A percentile compares a stretch with the other conserved stretches of the same genome.
phyloP scores from a whole-genome alignment of 129 eudicot species.

The Saussurea involucrata region DNA sequence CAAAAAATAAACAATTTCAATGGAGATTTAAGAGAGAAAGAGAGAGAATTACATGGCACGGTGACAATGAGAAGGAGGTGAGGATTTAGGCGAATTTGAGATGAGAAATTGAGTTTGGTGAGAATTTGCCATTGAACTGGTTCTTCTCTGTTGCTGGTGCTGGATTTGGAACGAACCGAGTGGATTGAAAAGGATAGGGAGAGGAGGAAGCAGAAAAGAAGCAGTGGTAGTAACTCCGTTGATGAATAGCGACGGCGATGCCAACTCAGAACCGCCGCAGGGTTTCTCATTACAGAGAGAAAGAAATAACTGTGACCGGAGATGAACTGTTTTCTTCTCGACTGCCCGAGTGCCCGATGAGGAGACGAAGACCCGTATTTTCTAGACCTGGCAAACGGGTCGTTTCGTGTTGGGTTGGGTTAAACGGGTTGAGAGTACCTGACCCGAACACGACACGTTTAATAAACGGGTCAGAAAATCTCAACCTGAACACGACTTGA shows the following conservation, averaged over 20 bases:
- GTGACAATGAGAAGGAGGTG: slow-evolving; percentile 67
- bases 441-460: too few relatives aligned
- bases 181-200: slow-evolving; percentile 19
- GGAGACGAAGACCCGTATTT: too few relatives aligned
- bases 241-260: slow-evolving; percentile 18
- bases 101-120: slow-evolving; percentile 66
- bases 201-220: slow-evolving; percentile 8
- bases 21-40: background rate
- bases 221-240: slow-evolving; percentile 9
- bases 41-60: slow-evolving; percentile 88
- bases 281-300: slow-evolving; percentile 25
- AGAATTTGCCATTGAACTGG: slow-evolving; percentile 63
- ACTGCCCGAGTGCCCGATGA: too few relatives aligned
- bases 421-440: too few relatives aligned
- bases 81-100: slow-evolving; percentile 73
- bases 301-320: slow-evolving; percentile 12
- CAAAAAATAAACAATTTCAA: background rate
- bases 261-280: slow-evolving; percentile 18
- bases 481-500: too few relatives aligned
- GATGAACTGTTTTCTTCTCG: slow-evolving; percentile 7
- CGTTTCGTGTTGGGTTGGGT: too few relatives aligned
- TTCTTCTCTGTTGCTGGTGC: slow-evolving; percentile 3
- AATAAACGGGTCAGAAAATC: too few relatives aligned
- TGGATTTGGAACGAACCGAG: slow-evolving; percentile 26
- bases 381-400: too few relatives aligned